phyloP scores from a whole-genome alignment of 192 early-diverging fungal genomes.

The Podila epicladia region DNA sequence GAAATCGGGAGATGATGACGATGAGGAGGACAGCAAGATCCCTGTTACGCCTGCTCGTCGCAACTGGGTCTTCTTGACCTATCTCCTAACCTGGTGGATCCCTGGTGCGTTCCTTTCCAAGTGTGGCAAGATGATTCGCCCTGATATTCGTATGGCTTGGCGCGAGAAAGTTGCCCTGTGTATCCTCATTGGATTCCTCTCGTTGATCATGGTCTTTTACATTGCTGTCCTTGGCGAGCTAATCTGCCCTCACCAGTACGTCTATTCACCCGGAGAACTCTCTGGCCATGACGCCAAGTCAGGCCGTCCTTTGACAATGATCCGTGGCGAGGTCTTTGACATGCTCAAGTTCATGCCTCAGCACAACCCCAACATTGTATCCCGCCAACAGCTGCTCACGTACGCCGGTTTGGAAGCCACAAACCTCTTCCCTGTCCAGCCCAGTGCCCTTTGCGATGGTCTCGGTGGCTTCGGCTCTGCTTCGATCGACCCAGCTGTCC shows the following conservation, averaged over 20 bases:
- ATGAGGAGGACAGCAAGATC: constrained; percentile 62
- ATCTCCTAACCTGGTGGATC: constrained; percentile 84
- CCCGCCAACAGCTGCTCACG: constrained; percentile 49
- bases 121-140: constrained; percentile 83
- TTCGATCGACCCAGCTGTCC: constrained; percentile 57
- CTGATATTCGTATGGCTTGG: constrained; percentile 92
- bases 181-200: constrained; percentile 83
- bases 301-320: constrained; percentile 62
- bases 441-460: constrained; percentile 65
- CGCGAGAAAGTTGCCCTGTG: constrained; percentile 96
- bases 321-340: constrained; percentile 89
- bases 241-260: constrained; percentile 78
- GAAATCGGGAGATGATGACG: constrained; percentile 37
- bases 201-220: constrained; percentile 84
- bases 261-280: constrained; percentile 77
- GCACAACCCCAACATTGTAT: constrained; percentile 61
- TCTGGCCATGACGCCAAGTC: constrained; percentile 30
- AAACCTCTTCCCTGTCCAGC: constrained; percentile 74
- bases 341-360: constrained; percentile 70
- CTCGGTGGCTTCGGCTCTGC: constrained; percentile 55
- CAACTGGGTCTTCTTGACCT: constrained; percentile 89
- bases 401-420: constrained; percentile 77
- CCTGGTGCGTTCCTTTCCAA: constrained; percentile 72
- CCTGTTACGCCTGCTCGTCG: constrained; percentile 66
- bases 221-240: constrained; percentile 80